A percentile compares a stretch with the other conserved stretches of the same genome.
phyloP scores from a whole-genome alignment of 768 basidiomycete species.

The Zangia roseola region DNA sequence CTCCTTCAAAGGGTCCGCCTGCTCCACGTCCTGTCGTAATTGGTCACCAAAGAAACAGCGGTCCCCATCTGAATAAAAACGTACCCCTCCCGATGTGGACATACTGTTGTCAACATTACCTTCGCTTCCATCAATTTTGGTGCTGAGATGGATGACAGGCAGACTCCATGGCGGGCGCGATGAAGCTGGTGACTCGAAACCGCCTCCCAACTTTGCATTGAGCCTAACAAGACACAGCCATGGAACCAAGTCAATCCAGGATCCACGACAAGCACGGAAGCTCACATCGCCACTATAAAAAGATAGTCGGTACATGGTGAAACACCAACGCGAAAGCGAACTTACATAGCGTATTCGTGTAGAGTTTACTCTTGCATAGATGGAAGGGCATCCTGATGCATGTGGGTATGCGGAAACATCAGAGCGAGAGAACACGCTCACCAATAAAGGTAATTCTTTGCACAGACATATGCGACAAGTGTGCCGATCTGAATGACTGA shows the following conservation, averaged over 20 bases:
- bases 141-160: conserved; percentile 4
- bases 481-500: conserved; percentile 18
- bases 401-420: not conserved
- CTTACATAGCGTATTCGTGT: conserved; percentile 22
- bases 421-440: not conserved
- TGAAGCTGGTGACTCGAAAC: not conserved
- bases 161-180: conserved; percentile 7
- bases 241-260: not conserved
- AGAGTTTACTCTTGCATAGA: conserved; percentile 24
- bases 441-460: conserved; percentile 17
- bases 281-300: conserved; percentile 17
- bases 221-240: conserved; percentile 5
- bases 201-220: conserved; percentile 9
- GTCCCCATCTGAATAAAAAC: not conserved
- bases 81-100: conserved; percentile 3
- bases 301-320: not conserved
- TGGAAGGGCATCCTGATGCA: conserved; percentile 20
- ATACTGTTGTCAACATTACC: not conserved
- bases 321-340: not conserved
- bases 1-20: not conserved
- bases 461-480: conserved; percentile 14
- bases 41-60: not conserved
- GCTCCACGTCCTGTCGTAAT: conserved; percentile 5
- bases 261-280: not conserved
- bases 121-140: not conserved